Evolutionary conservation across 495 filamentous ascomycete species (phyloP).

Genomic region (Trichoderma parareesei): DNA sequence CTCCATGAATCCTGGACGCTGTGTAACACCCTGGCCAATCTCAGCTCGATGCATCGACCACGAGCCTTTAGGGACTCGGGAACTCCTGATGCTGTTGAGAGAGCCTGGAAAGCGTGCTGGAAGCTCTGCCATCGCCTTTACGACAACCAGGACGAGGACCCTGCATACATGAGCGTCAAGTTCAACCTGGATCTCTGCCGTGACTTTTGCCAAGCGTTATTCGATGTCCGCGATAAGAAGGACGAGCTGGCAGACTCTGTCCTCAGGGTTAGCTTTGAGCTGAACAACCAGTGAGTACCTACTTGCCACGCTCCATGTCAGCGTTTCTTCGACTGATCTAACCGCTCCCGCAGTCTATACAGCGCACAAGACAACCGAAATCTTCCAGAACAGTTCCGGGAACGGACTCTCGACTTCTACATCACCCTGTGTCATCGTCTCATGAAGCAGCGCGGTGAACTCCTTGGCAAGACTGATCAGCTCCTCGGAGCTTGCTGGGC

Average conservation of each 20-base stretch:
- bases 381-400: slow-evolving; percentile 79
- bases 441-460: slow-evolving; percentile 80
- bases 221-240: slow-evolving; percentile 68
- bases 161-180: slow-evolving; percentile 58
- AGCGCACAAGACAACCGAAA: slow-evolving; percentile 76
- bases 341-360: slow-evolving; percentile 50
- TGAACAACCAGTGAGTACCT: slow-evolving; percentile 76
- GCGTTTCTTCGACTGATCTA: slow-evolving; percentile 11
- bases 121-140: slow-evolving; percentile 82
- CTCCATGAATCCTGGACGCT: slow-evolving; percentile 89
- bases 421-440: slow-evolving; percentile 85
- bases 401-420: slow-evolving; percentile 87
- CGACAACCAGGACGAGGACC: slow-evolving; percentile 63
- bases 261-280: slow-evolving; percentile 81
- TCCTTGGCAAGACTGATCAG: slow-evolving; percentile 72
- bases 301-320: background rate
- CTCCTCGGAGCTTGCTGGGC: slow-evolving; percentile 83
- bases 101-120: slow-evolving; percentile 90
- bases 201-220: slow-evolving; percentile 84
- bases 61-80: slow-evolving; percentile 62
- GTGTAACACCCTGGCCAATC: slow-evolving; percentile 78
- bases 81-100: slow-evolving; percentile 66
- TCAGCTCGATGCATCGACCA: slow-evolving; percentile 78
- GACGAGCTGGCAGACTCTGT: slow-evolving; percentile 78
- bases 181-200: slow-evolving; percentile 79